Percentiles rank a stretch among this genome's conserved stretches.
Conservation (phyloP, 257 asterid genomes). For the Nicotiana tomentosiformis region DNA sequence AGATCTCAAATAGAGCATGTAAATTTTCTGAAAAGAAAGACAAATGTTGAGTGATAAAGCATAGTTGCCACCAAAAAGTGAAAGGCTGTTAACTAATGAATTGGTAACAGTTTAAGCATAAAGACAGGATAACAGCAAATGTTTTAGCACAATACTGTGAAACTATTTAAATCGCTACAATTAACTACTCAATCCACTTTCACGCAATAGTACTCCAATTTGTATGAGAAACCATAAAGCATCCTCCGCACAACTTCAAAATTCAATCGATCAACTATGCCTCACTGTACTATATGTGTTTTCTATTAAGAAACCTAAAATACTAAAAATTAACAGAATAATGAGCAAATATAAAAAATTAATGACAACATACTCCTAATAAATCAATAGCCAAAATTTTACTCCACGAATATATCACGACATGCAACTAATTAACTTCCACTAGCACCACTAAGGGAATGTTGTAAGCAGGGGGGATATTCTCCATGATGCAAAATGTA, state of each 20-base stretch:
- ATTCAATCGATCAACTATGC: conserved; percentile 7
- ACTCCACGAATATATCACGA: not conserved
- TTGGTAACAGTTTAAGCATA: not conserved
- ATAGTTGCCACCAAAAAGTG: not conserved
- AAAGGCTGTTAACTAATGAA: not conserved
- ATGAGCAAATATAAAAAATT: not conserved
- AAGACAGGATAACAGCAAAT: not conserved
- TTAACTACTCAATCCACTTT: not conserved
- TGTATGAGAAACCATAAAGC: not conserved
- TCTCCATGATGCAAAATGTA: not conserved
- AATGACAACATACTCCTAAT: not conserved
- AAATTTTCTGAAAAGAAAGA: not conserved
- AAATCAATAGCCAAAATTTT: not conserved
- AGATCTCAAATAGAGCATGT: not conserved
- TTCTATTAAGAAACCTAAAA: not conserved
- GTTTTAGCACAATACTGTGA: not conserved
- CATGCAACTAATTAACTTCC: not conserved
- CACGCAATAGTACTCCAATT: not conserved
- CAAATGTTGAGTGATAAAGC: conserved; percentile 7
- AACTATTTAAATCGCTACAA: not conserved
- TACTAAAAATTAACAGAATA: not conserved
- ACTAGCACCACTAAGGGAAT: not conserved
- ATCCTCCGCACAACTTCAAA: conserved; percentile 1
- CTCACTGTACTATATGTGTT: not conserved
- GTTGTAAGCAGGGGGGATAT: not conserved